A percentile compares a stretch with the other conserved stretches of the same genome.
These are phyloP conservation scores for Gloeopeniophorella convolvens DNA, from an alignment of 768 basidiomycete genomes.

Conservation along the genomic window DNA sequence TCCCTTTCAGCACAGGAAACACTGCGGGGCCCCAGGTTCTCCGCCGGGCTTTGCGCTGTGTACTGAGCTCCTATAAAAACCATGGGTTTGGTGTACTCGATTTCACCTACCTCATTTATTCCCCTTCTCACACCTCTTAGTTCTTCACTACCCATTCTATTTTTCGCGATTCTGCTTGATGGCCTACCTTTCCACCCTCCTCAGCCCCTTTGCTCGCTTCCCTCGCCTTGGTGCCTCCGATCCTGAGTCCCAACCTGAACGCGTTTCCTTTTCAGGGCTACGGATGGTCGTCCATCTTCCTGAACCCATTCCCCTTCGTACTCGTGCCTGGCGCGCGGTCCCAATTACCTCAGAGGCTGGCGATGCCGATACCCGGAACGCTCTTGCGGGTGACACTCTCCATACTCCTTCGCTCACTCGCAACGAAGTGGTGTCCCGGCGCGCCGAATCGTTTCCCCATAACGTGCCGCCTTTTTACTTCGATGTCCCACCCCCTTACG, in stretches of 20 bases:
- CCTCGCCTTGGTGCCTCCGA: not conserved
- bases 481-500: not conserved
- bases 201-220: not conserved
- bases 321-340: slow-evolving; percentile 13
- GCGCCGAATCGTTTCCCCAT: not conserved
- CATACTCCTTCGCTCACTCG: not conserved
- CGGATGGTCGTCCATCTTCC: not conserved
- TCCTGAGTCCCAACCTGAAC: slow-evolving; percentile 4
- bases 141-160: not conserved
- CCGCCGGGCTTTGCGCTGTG: too few relatives aligned
- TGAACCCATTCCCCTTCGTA: not conserved
- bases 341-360: not conserved
- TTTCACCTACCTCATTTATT: not conserved
- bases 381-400: not conserved
- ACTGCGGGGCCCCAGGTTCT: too few relatives aligned
- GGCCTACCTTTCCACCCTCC: not conserved
- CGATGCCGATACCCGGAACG: not conserved
- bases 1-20: too few relatives aligned
- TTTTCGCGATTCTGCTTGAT: too few relatives aligned
- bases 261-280: not conserved
- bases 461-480: not conserved
- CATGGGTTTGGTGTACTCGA: too few relatives aligned
- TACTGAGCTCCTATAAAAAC: too few relatives aligned
- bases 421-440: not conserved
- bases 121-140: not conserved